These are phyloP conservation scores for Liriodendron chinense DNA, from an alignment of 164 flowering plant genomes.

Conservation along the genomic window DNA sequence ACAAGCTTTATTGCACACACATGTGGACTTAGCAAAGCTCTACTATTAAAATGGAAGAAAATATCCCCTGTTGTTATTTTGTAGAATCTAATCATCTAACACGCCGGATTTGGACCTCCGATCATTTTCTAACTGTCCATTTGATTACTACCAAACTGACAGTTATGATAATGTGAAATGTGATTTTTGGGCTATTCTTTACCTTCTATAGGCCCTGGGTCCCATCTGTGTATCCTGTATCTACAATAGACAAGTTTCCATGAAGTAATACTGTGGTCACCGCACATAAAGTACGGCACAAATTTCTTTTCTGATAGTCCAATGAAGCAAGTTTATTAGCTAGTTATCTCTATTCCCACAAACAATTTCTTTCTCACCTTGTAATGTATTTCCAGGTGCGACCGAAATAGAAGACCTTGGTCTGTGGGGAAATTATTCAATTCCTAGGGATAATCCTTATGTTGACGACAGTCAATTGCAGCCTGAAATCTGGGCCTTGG, in stretches of 20 bases:
- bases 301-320: too few species aligned
- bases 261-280: too few species aligned
- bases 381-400: constrained; percentile 43
- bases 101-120: too few species aligned
- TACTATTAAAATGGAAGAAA: too few species aligned
- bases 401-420: constrained; percentile 47
- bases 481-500: constrained; percentile 95
- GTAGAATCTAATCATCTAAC: too few species aligned
- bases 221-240: too few species aligned
- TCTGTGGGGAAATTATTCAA: constrained; percentile 92
- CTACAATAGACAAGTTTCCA: too few species aligned
- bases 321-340: neutral
- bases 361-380: constrained; percentile 5
- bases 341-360: neutral
- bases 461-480: constrained; percentile 45
- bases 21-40: too few species aligned
- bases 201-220: too few species aligned
- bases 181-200: neutral
- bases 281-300: neutral
- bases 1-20: too few species aligned
- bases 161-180: neutral
- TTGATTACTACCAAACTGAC: neutral
- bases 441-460: constrained; percentile 83
- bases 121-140: too few species aligned
- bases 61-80: too few species aligned